Conservation (phyloP, 208 protist genomes). For the Trypanosoma boissoni region DNA sequence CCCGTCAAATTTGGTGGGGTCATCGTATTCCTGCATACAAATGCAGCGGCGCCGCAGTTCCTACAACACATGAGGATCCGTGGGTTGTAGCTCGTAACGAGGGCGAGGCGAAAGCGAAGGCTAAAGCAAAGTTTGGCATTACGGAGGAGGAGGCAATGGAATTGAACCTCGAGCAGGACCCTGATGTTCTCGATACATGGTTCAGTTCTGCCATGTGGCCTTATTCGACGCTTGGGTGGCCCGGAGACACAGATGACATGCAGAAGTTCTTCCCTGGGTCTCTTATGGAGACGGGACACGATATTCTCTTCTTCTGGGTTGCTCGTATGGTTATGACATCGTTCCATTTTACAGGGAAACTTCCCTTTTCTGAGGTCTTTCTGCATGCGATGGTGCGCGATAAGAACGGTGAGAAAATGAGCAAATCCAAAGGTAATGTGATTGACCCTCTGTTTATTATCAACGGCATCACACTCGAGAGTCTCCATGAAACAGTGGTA, state of each 20-base stretch:
- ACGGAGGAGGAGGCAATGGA: constrained; percentile 51
- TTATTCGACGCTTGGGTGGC: constrained; percentile 98
- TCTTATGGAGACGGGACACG: constrained; percentile 98
- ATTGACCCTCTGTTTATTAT: constrained; percentile 99
- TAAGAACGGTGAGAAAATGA: constrained; percentile 99
- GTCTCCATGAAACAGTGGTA: constrained; percentile 91
- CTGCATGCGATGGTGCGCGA: constrained; percentile 99
- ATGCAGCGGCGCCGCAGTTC: constrained; percentile 44
- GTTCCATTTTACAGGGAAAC: constrained; percentile 92
- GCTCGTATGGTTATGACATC: constrained; percentile 99
- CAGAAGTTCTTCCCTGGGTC: constrained; percentile 96
- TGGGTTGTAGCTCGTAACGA: constrained; percentile 94
- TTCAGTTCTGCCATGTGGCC: constrained; percentile 99
- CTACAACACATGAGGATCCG: constrained; percentile 41
- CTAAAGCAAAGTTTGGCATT: constrained; percentile 77
- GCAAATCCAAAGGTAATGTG: constrained; percentile 99
- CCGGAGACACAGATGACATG: constrained; percentile 89
- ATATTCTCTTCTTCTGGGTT: constrained; percentile 99
- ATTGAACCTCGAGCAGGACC: constrained; percentile 93
- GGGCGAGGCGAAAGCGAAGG: constrained; percentile 94
- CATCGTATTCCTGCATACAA: constrained; percentile 99
- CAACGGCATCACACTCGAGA: constrained; percentile 94
- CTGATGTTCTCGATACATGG: constrained; percentile 99
- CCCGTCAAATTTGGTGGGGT: constrained; percentile 99
- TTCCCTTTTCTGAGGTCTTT: constrained; percentile 97